Conservation (phyloP, 2,329 filamentous ascomycete species). For the Gyromitra esculenta region DNA sequence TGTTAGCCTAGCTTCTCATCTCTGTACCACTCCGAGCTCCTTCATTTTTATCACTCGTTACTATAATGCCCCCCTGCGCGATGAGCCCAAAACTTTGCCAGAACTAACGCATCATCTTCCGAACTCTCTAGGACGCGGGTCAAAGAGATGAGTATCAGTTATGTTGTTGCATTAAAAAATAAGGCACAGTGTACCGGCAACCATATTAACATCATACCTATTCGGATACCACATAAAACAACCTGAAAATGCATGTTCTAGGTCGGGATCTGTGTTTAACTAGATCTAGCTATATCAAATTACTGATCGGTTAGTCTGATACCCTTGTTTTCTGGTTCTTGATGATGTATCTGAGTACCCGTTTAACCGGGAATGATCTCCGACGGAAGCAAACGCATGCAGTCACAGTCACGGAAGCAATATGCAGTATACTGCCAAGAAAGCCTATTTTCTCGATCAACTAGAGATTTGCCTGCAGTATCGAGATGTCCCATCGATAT, state of each 20-base stretch:
- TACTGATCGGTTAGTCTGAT: too few relatives aligned
- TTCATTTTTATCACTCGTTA: constrained; percentile 17
- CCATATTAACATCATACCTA: constrained; percentile 14
- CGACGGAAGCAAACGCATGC: constrained; percentile 23
- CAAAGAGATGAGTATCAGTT: background rate
- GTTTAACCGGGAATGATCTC: constrained; percentile 32
- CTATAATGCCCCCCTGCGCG: background rate
- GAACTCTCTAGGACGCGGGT: background rate
- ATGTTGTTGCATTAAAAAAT: background rate
- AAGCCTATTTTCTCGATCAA: background rate
- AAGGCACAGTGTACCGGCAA: constrained; percentile 12
- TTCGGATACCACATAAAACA: too few relatives aligned
- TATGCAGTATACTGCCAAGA: constrained; percentile 14
- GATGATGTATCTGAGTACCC: background rate
- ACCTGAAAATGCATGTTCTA: too few relatives aligned
- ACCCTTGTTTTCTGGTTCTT: too few relatives aligned
- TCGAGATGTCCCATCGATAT: background rate
- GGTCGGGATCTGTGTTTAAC: too few relatives aligned
- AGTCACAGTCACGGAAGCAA: constrained; percentile 8
- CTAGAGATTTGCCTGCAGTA: constrained; percentile 3
- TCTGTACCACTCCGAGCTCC: background rate
- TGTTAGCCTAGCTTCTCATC: too few relatives aligned
- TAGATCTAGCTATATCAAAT: too few relatives aligned
- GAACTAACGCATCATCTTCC: constrained; percentile 15
- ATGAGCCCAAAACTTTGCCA: constrained; percentile 1